Base-by-base conservation (phyloP, 352 stramenopile species). In the Phytopythium boreale region DNA sequence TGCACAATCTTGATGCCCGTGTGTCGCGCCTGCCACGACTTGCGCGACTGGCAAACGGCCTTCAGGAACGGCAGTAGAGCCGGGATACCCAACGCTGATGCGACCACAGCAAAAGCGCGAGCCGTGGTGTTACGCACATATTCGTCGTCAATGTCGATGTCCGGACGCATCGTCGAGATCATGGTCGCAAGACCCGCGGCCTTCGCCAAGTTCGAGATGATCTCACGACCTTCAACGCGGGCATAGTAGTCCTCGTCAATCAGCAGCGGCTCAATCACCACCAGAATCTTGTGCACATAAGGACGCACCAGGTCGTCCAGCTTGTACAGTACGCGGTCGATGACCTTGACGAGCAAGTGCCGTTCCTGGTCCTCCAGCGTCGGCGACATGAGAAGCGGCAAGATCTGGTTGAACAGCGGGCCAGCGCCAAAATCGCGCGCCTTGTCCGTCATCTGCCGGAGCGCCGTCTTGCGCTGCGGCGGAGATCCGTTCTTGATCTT, bases 181-280 rank as follows among this genome's bases (percentile, higher is more conserved):
- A 99, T 99, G 7, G 97, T 99, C 4, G 97, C 95, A 4, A 99
- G 76, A 60, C 98, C 98, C 15, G 97, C 98, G 37, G 98, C 98
- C 80, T 99, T 99, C 4, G 96, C 96, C 15, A 99, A 74, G 72
- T 99, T 99, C 47, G 95, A 98, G 62, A 99, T 99, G 70, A 99
- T 99, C 75, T 99, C 97, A 59, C 98, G 85, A 31, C 97, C 98
- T 91, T 99, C 97, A 0, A 99, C 96, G 61, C 97, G 89, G 26
- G 97, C 98, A 74, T 99, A 99, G 67, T 99, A 99, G 76, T 99
- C 98, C 76, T 99, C 97, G 73, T 99, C 98, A 68, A 99, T 99
- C 26, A 99, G 80, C 51, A 99, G 77, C 20, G 98, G 97, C 76
- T 99, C 97, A 67, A 99, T 99, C 22, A 99, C 97, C 12, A 99